Evolutionary conservation across 495 filamentous ascomycete genomes (phyloP).

Genomic region (Penicillium crystallinum): DNA sequence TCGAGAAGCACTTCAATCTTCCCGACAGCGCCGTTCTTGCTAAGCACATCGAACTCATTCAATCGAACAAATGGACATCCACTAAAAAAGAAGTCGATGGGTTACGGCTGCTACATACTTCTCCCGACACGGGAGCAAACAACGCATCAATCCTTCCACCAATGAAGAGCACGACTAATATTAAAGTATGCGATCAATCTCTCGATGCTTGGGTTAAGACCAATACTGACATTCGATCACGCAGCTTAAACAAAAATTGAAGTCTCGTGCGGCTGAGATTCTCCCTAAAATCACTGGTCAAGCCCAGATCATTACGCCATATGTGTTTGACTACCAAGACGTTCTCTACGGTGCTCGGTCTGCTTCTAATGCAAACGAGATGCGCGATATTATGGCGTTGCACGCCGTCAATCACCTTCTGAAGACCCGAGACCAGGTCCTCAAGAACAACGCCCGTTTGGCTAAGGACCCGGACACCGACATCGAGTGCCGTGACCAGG

Average conservation of each 20-base stretch:
- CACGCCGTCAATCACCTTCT: constrained; percentile 88
- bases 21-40: constrained; percentile 54
- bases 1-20: constrained; percentile 69
- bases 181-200: constrained; percentile 26
- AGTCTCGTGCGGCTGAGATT: constrained; percentile 26
- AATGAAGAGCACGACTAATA: constrained; percentile 32
- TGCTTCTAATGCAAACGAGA: constrained; percentile 53
- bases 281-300: constrained; percentile 32
- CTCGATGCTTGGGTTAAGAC: neutral
- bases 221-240: neutral
- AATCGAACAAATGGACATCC: constrained; percentile 53
- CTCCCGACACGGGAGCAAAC: constrained; percentile 30
- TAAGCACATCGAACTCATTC: constrained; percentile 47
- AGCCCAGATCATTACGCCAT: constrained; percentile 33
- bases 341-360: constrained; percentile 70
- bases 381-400: constrained; percentile 70
- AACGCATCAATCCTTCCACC: constrained; percentile 27
- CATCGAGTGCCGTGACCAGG: constrained; percentile 84
- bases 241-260: constrained; percentile 46
- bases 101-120: constrained; percentile 37
- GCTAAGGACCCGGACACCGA: constrained; percentile 55
- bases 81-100: constrained; percentile 42
- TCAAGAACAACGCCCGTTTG: constrained; percentile 84
- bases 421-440: constrained; percentile 85
- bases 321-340: constrained; percentile 71